Evolutionary conservation across 164 flowering plant genomes (phyloP).

Genomic region (Vitis rotundifolia): DNA sequence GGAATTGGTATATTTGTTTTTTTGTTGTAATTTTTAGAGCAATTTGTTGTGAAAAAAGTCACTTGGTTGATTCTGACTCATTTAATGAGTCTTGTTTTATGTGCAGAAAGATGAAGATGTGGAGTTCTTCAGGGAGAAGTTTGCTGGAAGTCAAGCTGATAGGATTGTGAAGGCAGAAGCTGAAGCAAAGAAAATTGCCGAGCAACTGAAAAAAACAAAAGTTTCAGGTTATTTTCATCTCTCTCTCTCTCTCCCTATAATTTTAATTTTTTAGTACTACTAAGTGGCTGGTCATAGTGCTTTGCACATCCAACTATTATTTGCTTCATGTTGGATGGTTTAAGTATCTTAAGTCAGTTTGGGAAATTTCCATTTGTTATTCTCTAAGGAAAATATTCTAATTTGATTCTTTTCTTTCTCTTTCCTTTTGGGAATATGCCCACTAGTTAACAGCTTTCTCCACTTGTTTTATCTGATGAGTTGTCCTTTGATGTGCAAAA

Average conservation of each 20-base stretch:
- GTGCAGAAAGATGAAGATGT: constrained; percentile 79
- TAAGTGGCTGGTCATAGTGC: too few relatives aligned
- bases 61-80: background rate
- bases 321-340: background rate
- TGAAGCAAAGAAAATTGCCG: constrained; percentile 62
- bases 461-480: too few relatives aligned
- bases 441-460: background rate
- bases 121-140: constrained; percentile 49
- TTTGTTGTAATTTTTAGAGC: background rate
- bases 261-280: background rate
- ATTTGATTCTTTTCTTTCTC: background rate
- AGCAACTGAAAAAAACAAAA: constrained; percentile 63
- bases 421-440: background rate
- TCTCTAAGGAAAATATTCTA: background rate
- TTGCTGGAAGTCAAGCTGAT: constrained; percentile 97
- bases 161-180: constrained; percentile 70
- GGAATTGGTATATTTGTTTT: constrained; percentile 58
- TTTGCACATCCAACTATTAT: background rate
- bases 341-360: background rate
- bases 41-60: background rate
- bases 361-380: background rate
- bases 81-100: constrained; percentile 1
- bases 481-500: too few relatives aligned
- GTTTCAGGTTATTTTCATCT: constrained; percentile 50
- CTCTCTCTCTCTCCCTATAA: background rate